These are phyloP conservation scores for Giardia duodenalis DNA, from an alignment of 208 protist genomes.

Conservation along the genomic window DNA sequence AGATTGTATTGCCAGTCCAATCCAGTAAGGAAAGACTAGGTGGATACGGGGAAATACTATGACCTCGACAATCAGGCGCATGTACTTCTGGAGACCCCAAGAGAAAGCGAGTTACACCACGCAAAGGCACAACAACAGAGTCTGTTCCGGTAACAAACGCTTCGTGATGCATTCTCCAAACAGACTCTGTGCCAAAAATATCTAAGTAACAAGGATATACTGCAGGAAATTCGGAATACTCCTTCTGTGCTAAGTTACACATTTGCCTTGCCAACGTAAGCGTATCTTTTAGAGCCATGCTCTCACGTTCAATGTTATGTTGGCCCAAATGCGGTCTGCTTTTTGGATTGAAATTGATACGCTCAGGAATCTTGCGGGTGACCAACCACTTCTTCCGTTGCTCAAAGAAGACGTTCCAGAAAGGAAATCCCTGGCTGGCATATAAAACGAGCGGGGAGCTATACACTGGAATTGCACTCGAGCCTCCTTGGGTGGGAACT, in stretches of 20 bases:
- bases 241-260: background rate
- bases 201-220: background rate
- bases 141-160: background rate
- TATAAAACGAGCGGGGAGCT: background rate
- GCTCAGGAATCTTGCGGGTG: background rate
- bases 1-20: background rate
- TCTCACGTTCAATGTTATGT: background rate
- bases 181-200: background rate
- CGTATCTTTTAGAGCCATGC: background rate
- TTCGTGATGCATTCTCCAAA: background rate
- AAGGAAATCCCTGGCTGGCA: background rate
- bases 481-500: background rate
- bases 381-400: background rate
- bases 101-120: background rate
- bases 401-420: constrained; percentile 11
- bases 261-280: background rate
- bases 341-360: background rate
- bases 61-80: background rate
- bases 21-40: background rate
- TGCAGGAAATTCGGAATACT: background rate
- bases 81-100: background rate
- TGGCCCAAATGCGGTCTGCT: background rate
- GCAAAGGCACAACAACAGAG: background rate
- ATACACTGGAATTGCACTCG: background rate
- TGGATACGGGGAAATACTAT: background rate